Conservation (phyloP, 495 filamentous ascomycete species). For the Viridothelium virens region DNA sequence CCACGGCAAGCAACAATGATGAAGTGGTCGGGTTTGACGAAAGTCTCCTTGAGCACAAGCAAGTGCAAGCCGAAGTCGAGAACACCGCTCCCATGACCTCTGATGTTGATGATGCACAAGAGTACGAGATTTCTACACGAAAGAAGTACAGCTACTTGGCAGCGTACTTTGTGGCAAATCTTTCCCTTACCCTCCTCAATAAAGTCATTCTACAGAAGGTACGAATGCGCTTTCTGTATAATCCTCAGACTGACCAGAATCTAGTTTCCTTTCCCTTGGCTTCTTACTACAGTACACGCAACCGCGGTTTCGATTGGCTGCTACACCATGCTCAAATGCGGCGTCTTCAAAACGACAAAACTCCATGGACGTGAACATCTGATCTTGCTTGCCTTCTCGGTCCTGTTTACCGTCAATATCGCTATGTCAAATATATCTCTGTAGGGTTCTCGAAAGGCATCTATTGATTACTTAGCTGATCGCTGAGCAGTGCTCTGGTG, state of each 20-base stretch:
- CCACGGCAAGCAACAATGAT: too few species aligned
- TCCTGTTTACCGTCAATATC: conserved; percentile 53
- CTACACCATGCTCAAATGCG: conserved; percentile 39
- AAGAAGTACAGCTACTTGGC: conserved; percentile 41
- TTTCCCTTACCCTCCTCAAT: conserved; percentile 48
- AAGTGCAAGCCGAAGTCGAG: background rate
- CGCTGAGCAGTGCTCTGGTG: conserved; percentile 35
- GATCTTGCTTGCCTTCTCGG: conserved; percentile 44
- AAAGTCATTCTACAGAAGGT: conserved; percentile 44
- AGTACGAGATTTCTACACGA: conserved; percentile 21
- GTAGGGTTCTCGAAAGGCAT: conserved; percentile 5
- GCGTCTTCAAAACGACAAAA: conserved; percentile 41
- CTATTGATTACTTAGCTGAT: background rate
- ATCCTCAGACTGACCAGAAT: too few species aligned
- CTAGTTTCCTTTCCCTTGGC: conserved; percentile 48
- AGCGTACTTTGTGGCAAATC: conserved; percentile 46
- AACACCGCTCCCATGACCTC: background rate
- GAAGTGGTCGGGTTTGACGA: too few species aligned
- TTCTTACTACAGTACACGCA: conserved; percentile 49
- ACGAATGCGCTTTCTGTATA: too few species aligned
- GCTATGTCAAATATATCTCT: conserved; percentile 51
- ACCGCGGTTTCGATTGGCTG: conserved; percentile 45
- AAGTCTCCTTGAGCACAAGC: too few species aligned
- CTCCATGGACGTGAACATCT: conserved; percentile 41
- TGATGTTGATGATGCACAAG: background rate